Evolutionary conservation across 345 rosid species (phyloP).

Genomic region (Cardamine chenopodiifolia): DNA sequence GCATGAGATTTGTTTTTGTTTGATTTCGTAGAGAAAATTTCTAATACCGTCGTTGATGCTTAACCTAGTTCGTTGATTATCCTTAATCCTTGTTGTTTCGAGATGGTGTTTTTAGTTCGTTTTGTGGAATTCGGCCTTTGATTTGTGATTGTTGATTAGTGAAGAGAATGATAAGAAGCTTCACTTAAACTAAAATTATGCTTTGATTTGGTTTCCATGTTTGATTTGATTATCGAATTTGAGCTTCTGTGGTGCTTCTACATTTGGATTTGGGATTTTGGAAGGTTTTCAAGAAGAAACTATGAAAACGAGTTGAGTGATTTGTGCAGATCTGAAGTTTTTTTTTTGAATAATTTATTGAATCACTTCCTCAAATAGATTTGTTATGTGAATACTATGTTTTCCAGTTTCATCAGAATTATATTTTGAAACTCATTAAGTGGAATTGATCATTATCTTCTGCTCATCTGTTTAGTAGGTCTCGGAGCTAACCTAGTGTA

Average conservation of each 20-base stretch:
- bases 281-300: neutral
- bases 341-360: too few species aligned
- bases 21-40: too few species aligned
- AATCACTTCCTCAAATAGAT: neutral
- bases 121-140: too few species aligned
- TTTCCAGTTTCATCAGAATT: neutral
- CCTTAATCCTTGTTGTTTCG: too few species aligned
- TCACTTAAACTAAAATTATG: neutral
- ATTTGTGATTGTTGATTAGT: too few species aligned
- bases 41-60: too few species aligned
- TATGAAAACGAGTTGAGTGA: neutral
- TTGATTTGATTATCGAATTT: neutral
- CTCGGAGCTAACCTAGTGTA: conserved; percentile 11
- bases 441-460: too few species aligned
- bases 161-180: neutral
- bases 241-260: conserved; percentile 4
- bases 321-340: conserved; percentile 6
- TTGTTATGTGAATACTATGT: neutral
- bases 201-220: conserved; percentile 3
- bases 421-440: too few species aligned
- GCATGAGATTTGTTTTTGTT: too few species aligned
- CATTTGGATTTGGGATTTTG: neutral
- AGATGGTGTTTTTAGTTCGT: too few species aligned
- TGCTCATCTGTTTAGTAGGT: neutral
- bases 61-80: too few species aligned